Base-by-base conservation (phyloP, 2,329 filamentous ascomycete genomes). In the Paraphaeosphaeria sporulosa region DNA sequence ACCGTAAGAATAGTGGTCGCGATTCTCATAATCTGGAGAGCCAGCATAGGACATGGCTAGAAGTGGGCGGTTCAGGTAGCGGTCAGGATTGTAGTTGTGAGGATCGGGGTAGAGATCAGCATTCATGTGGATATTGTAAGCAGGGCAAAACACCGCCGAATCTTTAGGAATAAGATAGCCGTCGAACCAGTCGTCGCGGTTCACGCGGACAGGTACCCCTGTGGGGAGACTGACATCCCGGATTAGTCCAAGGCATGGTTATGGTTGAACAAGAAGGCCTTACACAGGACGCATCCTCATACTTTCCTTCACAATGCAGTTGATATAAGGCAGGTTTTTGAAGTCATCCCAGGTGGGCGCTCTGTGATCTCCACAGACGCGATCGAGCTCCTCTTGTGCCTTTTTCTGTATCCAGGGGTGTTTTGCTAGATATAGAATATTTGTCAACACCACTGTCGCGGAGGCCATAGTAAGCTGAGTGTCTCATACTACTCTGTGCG, bases 1-100 rank as follows among this genome's bases (percentile, higher is more conserved):
- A 0, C 83, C 83, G 62, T 84, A 85, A 1, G 73, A 73, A 65
- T 82, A 85, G 53, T 84, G 82, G 62, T 82, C 79, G 42, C 80
- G 73, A 12, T 72, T 71, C 21, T 71, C 59, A 40, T 71, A 77
- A 42, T 78, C 67, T 4, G 74, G 65, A 32, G 69, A 66, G 8
- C 72, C 72, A 8, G 78, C 74, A 21, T 79, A 78, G 15, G 78
- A 73, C 1, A 70, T 71, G 4, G 80, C 77, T 0, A 78, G 66
- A 8, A 63, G 67, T 3, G 71, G 73, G 36, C 69, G 67, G 23
- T 69, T 65, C 25, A 67, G 64, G 49, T 71, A 80, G 44, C 76
- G 72, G 54, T 77, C 75, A 8, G 78, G 78, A 50, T 79, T 73
- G 65, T 78, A 79, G 0, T n/a, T 53, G 5, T 71, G 64, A 2